Base-by-base conservation (phyloP, 2,329 filamentous ascomycete species). In the Fusarium sp. region DNA sequence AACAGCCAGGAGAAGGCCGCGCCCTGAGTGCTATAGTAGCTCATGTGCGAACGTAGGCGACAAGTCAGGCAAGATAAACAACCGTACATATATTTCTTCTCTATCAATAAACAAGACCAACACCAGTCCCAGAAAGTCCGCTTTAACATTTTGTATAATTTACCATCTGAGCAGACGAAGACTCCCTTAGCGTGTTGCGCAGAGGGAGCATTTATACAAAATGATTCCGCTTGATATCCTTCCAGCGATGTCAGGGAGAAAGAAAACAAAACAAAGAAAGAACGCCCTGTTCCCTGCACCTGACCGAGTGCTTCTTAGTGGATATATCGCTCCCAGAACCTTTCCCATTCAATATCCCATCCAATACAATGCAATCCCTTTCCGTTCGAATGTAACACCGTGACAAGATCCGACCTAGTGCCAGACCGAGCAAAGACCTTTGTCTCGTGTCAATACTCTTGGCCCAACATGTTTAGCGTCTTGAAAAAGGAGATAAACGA, bases 361-460 rank as follows among this genome's bases (percentile, higher is more conserved):
- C 56, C 66, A 16, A 43, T 52, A 50, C 59, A 45, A 69, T 58
- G 59, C 65, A 69, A 38, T 42, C 60, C 54, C 22, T 47, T 51
- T 45, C 56, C 44, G 29, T 53, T 53, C 54, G 32, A 61, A 61
- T 66, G 32, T 34, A 25, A 61, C 20, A 45, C 50, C 24, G 44
- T 47, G 29, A 40, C 20, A 59, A 54, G 25, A 42, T 16, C 34
- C 24, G 18, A n/a, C 24, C 25, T 51, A 29, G 46, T 53, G 34
- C 42, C 32, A 29, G 27, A 29, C 7, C 32, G 34, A 32, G 38
- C 34, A 38, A 29, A 47, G 46, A 25, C 30, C n/a, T 47, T 59
- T 40, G 24, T 32, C 32, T 32, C 29, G 18, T 24, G 18, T 10
- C 49, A 20, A 43, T 12, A 53, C 24, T 25, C 32, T 53, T 43